These are phyloP conservation scores for Neurospora sp. DNA, from an alignment of 495 filamentous ascomycete genomes.

Conservation along the genomic window DNA sequence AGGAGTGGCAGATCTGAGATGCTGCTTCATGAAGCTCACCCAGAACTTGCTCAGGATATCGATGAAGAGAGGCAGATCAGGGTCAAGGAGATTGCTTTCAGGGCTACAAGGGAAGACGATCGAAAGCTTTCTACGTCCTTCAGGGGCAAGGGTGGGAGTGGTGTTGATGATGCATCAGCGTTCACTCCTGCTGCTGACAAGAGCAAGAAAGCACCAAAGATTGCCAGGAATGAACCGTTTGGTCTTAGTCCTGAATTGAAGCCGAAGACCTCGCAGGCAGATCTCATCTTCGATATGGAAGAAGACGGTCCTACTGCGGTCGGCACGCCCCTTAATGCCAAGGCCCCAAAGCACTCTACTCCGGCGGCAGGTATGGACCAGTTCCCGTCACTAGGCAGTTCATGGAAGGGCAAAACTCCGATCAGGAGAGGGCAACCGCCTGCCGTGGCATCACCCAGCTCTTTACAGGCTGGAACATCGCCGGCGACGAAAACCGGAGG, in stretches of 20 bases:
- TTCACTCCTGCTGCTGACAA: constrained; percentile 47
- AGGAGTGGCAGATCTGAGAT: constrained; percentile 63
- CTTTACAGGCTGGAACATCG: not conserved
- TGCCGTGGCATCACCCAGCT: not conserved
- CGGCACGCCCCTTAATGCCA: constrained; percentile 10
- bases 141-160: constrained; percentile 37
- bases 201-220: constrained; percentile 35
- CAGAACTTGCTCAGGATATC: constrained; percentile 42
- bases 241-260: constrained; percentile 46
- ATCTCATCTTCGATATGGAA: constrained; percentile 92
- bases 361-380: constrained; percentile 9
- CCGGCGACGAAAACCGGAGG: constrained; percentile 5
- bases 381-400: constrained; percentile 10
- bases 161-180: constrained; percentile 41
- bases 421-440: constrained; percentile 3
- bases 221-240: constrained; percentile 34
- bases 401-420: constrained; percentile 10
- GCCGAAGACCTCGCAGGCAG: constrained; percentile 52
- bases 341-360: constrained; percentile 5
- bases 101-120: constrained; percentile 50
- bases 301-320: constrained; percentile 44
- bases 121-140: constrained; percentile 37
- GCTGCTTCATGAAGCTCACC: constrained; percentile 61
- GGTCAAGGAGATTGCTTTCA: constrained; percentile 46
- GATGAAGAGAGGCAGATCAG: constrained; percentile 39